Evolutionary conservation across 1,139 yeast genomes (phyloP), one percentile per base, ranked within the genome.

Genomic region (Debaryomyces singareniensis): DNA sequence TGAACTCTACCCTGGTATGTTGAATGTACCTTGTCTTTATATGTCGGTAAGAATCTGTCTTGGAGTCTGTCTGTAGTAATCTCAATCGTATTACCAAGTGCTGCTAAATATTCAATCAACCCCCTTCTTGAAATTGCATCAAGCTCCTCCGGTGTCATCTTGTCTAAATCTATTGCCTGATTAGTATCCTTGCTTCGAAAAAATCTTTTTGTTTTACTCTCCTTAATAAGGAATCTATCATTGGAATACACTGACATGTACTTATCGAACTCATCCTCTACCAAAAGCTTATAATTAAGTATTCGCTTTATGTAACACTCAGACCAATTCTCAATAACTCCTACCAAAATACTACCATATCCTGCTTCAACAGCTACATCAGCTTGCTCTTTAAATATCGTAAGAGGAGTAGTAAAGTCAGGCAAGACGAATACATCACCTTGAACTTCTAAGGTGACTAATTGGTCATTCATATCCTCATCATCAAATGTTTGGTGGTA

Each of bases 361-460:
- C 87, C 86, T 2, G 94, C 78, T 24, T 82, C 91, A 0, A 91
- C 86, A 0, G 95, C 95, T 7, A 84, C 93, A 42, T 84, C 95
- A n/a, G 87, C 81, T 51, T 87, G 96, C 49, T 86, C 95, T 20
- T 82, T 80, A 37, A 87, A 75, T 78, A 87, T 83, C 30, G 83
- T 75, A 51, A 85, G 78, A 1, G 71, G 61, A 2, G 64, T 63
- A 37, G 61, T 65, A 46, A 66, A 66, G 38, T 66, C 71, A 4
- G 72, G 72, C 33, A 67, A 51, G 29, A 86, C 85, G 33, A 76
- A 81, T 15, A 80, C 84, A 10, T 85, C 79, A 11, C 81, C 78
- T 39, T 77, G 78, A 34, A 85, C 60, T 21, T 79, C 84, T 24
- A 75, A 58, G 28, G 64, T 55, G n/a, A 77, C 69, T 25, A 80